Percentiles rank a stretch among this genome's conserved stretches.
phyloP scores from a whole-genome alignment of 1,139 yeast species.

The Magnusiomyces fungicola region DNA sequence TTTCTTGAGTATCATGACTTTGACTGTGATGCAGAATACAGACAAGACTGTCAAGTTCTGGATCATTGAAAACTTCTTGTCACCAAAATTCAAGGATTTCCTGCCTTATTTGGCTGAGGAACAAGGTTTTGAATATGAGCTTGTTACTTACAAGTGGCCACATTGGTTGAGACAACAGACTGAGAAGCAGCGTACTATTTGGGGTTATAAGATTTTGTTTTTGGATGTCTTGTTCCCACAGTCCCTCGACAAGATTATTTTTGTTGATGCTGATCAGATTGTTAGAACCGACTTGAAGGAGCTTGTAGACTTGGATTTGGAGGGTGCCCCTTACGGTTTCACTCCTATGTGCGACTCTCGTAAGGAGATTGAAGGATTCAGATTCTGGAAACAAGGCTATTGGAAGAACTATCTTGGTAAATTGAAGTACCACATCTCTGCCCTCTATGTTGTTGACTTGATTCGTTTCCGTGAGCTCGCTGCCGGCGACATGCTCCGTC shows the following conservation, averaged over 20 bases:
- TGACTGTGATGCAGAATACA: constrained; percentile 61
- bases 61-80: constrained; percentile 74
- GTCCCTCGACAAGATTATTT: constrained; percentile 63
- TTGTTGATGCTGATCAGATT: constrained; percentile 81
- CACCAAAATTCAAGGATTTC: constrained; percentile 56
- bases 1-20: constrained; percentile 66
- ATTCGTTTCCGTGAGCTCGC: constrained; percentile 51
- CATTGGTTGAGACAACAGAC: constrained; percentile 73
- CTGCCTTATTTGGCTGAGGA: constrained; percentile 56
- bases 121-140: constrained; percentile 57
- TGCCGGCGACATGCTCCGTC: constrained; percentile 74
- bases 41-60: constrained; percentile 68
- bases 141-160: constrained; percentile 88
- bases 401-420: constrained; percentile 64
- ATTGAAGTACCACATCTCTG: constrained; percentile 72
- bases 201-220: constrained; percentile 85
- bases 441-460: constrained; percentile 76
- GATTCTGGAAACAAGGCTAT: constrained; percentile 93
- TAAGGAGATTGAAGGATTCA: constrained; percentile 70
- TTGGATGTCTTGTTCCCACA: constrained; percentile 83
- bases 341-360: constrained; percentile 86
- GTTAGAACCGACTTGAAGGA: constrained; percentile 68
- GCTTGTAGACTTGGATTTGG: constrained; percentile 53
- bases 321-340: constrained; percentile 78
- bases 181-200: constrained; percentile 68